phyloP scores from a whole-genome alignment of 352 stramenopile species.

The Ochromonadaceae sp. region DNA sequence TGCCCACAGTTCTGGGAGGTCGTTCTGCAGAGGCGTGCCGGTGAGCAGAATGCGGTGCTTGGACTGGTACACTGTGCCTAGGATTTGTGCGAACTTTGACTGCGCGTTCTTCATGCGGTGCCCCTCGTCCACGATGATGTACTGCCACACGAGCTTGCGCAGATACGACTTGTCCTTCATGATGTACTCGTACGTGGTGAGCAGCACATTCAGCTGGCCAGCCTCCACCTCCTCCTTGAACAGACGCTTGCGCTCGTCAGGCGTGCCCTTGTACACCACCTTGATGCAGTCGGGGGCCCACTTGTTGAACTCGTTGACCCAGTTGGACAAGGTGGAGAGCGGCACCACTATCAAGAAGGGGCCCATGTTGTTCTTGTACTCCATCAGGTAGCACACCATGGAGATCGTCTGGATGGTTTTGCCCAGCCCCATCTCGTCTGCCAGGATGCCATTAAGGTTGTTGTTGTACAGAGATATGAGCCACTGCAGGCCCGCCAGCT shows the following conservation, averaged over 20 bases:
- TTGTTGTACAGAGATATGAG: constrained; percentile 86
- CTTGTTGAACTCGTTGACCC: constrained; percentile 92
- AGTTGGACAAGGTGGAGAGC: constrained; percentile 94
- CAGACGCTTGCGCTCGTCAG: constrained; percentile 72
- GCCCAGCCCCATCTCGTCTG: constrained; percentile 53
- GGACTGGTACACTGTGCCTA: constrained; percentile 50
- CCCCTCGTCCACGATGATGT: constrained; percentile 95
- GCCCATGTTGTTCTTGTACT: constrained; percentile 59
- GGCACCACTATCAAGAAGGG: constrained; percentile 96
- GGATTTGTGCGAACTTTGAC: constrained; percentile 68
- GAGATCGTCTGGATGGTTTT: constrained; percentile 88
- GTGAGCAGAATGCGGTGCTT: constrained; percentile 62
- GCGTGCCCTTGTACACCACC: constrained; percentile 76
- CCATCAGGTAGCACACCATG: constrained; percentile 58
- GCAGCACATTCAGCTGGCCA: constrained; percentile 85
- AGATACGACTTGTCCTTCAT: constrained; percentile 91
- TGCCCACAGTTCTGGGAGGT: constrained; percentile 93
- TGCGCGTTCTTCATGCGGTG: constrained; percentile 98
- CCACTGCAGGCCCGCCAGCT: constrained; percentile 95
- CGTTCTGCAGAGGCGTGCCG: constrained; percentile 89
- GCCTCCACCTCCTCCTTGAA: constrained; percentile 60
- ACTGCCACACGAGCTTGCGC: constrained; percentile 87
- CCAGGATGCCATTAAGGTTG: constrained; percentile 93
- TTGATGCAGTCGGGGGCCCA: constrained; percentile 81
- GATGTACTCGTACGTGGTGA: constrained; percentile 97